Evolutionary conservation across 768 basidiomycete species (phyloP), one percentile per base, ranked within the genome.

Genomic region (Pisolithus sp.): DNA sequence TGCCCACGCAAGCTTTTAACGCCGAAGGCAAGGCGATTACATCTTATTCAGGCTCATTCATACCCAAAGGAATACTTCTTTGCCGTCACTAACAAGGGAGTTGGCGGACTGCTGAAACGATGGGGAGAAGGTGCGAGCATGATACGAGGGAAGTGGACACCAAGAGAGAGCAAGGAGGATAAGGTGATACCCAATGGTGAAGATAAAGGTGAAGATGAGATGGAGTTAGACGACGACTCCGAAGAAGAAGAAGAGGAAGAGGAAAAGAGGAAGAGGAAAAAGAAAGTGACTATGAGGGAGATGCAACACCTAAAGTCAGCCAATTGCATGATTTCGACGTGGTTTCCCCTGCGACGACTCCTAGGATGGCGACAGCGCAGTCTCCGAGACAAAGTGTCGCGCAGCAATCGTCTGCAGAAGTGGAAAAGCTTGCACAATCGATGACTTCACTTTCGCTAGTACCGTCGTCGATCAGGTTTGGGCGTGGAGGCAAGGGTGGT

Each of bases 21-120:
- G 1, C 93, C 92, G 0, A 91, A 88, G 67, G 69, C 79, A 15
- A 77, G 93, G 17, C 73, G 93, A 21, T 72, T 88, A 41, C 93
- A 94, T 71, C 77, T 95, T 48, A 89, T 94, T 43, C 76, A 84
- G 59, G 80, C 75, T 13, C 93, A 95, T 59, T 80, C 76, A 47
- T 95, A 86, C 62, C 91, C 92, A 5, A 89, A 89, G 62, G 81
- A 93, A 61, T 95, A 86, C 67, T 94, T 91, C 69, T 95, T 94
- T 64, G 81, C 87, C 18, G 85, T 95, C 18, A 93, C 89, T 15
- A 93, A 93, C 69, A 92, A 89, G 63, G 93, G 93, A 20, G 81
- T 93, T 12, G 90, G 89, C 12, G 88, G 85, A 4, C 70, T 93
- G 17, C 66, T 92, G 50, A 79, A 81, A 64, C 79, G 73, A 60